phyloP scores from a whole-genome alignment of 2,329 filamentous ascomycete genomes.

The Fusarium temperatum region DNA sequence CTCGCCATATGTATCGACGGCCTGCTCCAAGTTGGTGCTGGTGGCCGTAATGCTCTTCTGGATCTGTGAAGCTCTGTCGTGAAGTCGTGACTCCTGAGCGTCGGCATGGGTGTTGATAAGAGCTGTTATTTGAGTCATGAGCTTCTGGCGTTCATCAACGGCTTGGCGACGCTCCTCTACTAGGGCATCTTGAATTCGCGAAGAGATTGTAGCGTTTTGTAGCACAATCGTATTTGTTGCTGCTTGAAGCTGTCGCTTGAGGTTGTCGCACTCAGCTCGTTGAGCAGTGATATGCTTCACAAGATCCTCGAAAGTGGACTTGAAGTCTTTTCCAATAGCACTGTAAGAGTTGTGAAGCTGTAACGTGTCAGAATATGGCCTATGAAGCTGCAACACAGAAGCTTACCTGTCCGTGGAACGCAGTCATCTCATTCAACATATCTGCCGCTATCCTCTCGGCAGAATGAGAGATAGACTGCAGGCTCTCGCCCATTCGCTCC shows the following conservation, averaged over 20 bases:
- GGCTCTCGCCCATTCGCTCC: slow-evolving; percentile 81
- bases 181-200: slow-evolving; percentile 73
- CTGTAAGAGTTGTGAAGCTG: slow-evolving; percentile 86
- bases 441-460: slow-evolving; percentile 90
- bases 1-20: slow-evolving; percentile 71
- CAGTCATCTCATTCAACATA: slow-evolving; percentile 83
- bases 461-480: slow-evolving; percentile 83
- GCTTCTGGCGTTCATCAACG: slow-evolving; percentile 74
- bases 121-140: slow-evolving; percentile 80
- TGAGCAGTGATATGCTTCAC: slow-evolving; percentile 79
- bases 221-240: slow-evolving; percentile 75
- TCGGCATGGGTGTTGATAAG: slow-evolving; percentile 80
- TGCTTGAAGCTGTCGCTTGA: slow-evolving; percentile 76
- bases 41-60: slow-evolving; percentile 71
- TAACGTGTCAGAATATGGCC: slow-evolving; percentile 10
- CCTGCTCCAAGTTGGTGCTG: slow-evolving; percentile 70
- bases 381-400: not conserved
- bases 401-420: slow-evolving; percentile 76
- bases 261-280: slow-evolving; percentile 75
- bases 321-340: slow-evolving; percentile 85
- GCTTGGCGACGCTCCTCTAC: slow-evolving; percentile 80
- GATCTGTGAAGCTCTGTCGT: slow-evolving; percentile 68
- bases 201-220: slow-evolving; percentile 73
- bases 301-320: slow-evolving; percentile 83
- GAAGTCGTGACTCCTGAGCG: slow-evolving; percentile 76